A percentile compares a stretch with the other conserved stretches of the same genome.
phyloP scores from a whole-genome alignment of 2,329 filamentous ascomycete genomes.

The Cladosporium sp. region DNA sequence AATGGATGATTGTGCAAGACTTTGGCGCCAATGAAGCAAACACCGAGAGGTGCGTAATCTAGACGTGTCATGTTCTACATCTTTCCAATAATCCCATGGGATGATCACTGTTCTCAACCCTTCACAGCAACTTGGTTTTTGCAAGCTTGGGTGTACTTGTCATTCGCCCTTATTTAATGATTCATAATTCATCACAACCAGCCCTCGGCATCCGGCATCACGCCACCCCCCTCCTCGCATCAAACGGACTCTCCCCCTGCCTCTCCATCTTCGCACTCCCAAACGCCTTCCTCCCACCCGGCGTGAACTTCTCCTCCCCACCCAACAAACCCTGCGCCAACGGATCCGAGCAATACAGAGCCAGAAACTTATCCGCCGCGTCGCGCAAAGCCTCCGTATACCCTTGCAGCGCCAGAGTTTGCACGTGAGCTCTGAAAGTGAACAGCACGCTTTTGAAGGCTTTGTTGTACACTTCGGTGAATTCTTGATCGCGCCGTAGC shows the following conservation, averaged over 20 bases:
- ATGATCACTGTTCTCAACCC: too few species aligned
- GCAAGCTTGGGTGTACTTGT: too few species aligned
- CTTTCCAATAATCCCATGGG: too few species aligned
- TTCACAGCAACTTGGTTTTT: too few species aligned
- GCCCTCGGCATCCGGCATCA: too few species aligned
- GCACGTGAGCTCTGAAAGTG: conserved; percentile 42
- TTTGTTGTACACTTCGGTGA: conserved; percentile 51
- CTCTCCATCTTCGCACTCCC: conserved; percentile 15
- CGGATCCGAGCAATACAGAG: conserved; percentile 45
- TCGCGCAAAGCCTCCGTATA: conserved; percentile 44
- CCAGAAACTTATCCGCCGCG: conserved; percentile 44
- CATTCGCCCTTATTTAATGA: too few species aligned
- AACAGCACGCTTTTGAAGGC: conserved; percentile 48
- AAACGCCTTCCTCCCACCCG: conserved; percentile 29
- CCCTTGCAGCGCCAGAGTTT: conserved; percentile 32
- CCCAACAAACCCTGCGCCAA: conserved; percentile 21
- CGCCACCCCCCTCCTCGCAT: background rate
- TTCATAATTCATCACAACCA: too few species aligned
- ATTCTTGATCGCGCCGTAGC: conserved; percentile 44
- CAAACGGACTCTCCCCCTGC: conserved; percentile 13
- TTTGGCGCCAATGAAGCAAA: too few species aligned
- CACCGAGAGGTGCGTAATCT: too few species aligned
- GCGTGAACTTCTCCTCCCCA: conserved; percentile 23
- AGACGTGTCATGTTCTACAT: too few species aligned
- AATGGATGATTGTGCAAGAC: too few species aligned